phyloP scores from a whole-genome alignment of 176 grass and related monocot genomes.

The Paspalum notatum region DNA sequence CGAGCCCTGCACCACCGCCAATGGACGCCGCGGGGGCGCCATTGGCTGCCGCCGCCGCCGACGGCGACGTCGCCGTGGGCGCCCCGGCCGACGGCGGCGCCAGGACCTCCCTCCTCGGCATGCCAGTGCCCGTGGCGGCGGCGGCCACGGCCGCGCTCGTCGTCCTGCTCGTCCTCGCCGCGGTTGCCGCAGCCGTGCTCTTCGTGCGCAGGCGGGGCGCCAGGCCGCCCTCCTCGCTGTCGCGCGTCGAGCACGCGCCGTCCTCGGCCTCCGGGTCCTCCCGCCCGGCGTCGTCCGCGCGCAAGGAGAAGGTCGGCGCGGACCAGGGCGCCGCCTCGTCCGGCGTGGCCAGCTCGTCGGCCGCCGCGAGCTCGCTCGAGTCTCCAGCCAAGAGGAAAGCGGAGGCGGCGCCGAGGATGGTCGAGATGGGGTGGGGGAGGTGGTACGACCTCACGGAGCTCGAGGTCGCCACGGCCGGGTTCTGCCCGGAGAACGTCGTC shows the following conservation, averaged over 20 bases:
- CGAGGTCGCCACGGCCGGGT: slow-evolving; percentile 68
- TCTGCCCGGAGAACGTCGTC: slow-evolving; percentile 64
- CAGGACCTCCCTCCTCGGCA: slow-evolving; percentile 30
- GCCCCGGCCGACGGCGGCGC: background rate
- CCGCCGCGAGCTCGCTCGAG: slow-evolving; percentile 48
- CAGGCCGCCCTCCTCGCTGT: slow-evolving; percentile 22
- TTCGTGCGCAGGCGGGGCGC: slow-evolving; percentile 35
- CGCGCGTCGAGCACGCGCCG: slow-evolving; percentile 59
- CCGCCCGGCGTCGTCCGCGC: slow-evolving; percentile 49
- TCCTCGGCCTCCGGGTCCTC: slow-evolving; percentile 46
- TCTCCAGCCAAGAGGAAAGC: slow-evolving; percentile 35
- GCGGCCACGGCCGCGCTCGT: slow-evolving; percentile 20
- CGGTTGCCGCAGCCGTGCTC: slow-evolving; percentile 24
- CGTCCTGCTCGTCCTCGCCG: slow-evolving; percentile 48
- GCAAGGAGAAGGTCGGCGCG: slow-evolving; percentile 41
- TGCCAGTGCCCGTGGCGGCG: slow-evolving; percentile 29
- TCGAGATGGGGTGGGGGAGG: slow-evolving; percentile 86
- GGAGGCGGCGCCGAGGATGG: slow-evolving; percentile 6
- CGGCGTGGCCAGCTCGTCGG: slow-evolving; percentile 48
- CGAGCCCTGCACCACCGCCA: background rate
- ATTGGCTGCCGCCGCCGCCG: slow-evolving; percentile 1
- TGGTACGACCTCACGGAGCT: slow-evolving; percentile 91
- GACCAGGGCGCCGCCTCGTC: slow-evolving; percentile 26
- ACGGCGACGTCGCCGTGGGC: background rate
- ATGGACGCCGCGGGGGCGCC: slow-evolving; percentile 59